A percentile compares a stretch with the other conserved stretches of the same genome.
phyloP scores from a whole-genome alignment of 2,329 filamentous ascomycete genomes.

The Stagonosporopsis chrysanthemi region DNA sequence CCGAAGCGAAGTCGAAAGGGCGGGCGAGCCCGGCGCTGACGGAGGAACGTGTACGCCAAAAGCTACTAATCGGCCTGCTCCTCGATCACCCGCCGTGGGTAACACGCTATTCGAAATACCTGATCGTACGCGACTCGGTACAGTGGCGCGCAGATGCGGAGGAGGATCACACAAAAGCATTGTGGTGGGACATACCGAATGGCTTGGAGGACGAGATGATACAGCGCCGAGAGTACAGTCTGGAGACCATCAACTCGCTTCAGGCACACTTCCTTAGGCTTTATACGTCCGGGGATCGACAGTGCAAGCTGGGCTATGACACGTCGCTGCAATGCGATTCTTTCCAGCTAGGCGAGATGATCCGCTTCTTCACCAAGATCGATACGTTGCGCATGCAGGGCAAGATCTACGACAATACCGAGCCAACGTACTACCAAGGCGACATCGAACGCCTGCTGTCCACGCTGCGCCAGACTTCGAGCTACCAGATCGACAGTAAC shows the following conservation, averaged over 20 bases:
- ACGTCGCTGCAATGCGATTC: slow-evolving; percentile 75
- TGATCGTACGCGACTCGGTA: slow-evolving; percentile 71
- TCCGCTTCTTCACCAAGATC: slow-evolving; percentile 72
- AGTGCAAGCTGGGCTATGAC: slow-evolving; percentile 79
- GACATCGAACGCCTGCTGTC: slow-evolving; percentile 69
- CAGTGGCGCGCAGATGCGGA: slow-evolving; percentile 60
- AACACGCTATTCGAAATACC: slow-evolving; percentile 67
- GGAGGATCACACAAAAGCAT: slow-evolving; percentile 53
- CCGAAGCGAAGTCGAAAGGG: slow-evolving; percentile 55
- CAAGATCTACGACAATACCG: slow-evolving; percentile 51
- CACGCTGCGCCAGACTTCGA: slow-evolving; percentile 69
- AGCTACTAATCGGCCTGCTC: slow-evolving; percentile 70
- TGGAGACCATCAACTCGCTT: slow-evolving; percentile 74
- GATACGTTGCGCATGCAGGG: slow-evolving; percentile 65
- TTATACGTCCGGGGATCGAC: slow-evolving; percentile 71
- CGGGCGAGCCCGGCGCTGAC: slow-evolving; percentile 52
- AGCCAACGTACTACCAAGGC: slow-evolving; percentile 61
- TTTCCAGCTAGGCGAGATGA: slow-evolving; percentile 79
- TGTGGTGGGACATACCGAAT: slow-evolving; percentile 77
- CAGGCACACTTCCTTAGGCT: slow-evolving; percentile 71
- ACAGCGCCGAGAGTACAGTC: slow-evolving; percentile 69
- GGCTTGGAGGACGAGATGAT: slow-evolving; percentile 75
- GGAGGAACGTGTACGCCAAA: slow-evolving; percentile 74
- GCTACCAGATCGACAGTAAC: slow-evolving; percentile 76
- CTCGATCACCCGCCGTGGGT: slow-evolving; percentile 69